Base-by-base conservation (phyloP, 352 stramenopile species). In the Pseudoperonospora humuli region DNA sequence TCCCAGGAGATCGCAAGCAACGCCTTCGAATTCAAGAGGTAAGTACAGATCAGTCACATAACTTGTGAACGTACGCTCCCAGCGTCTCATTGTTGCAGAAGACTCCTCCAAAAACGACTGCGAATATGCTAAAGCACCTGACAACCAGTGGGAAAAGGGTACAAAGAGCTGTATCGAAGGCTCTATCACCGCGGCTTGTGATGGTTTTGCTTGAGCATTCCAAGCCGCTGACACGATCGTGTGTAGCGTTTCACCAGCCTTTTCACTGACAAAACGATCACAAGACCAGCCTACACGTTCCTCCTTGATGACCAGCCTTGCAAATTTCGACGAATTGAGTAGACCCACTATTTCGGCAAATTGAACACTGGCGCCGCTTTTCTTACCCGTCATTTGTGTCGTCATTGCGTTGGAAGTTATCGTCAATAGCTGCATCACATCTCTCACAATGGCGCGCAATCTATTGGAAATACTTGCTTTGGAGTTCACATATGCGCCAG, bases 21-120 rank as follows among this genome's bases (percentile, higher is more conserved):
- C 45, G 21, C 39, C 46, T 29, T 66, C 26, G 34, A 84, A 89
- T 45, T 89, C 47, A 4, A 86, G 19, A 1, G 52, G 65, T n/a
- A 89, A 47, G 27, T 86, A 89, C 42, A 86, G 14, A 27, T 68
- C 54, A 0, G 59, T 65, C 31, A 73, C 41, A 23, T 74, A 70
- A 33, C 64, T 54, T 0, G 34, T 54, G 26, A 79, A 79, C 5
- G 50, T 54, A 28, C 57, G 57, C 32, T 82, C 70, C 70, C 70
- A 82, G 19, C 39, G 36, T 28, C 55, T 46, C 32, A 60, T 60
- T 2, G 36, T 45, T 23, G 40, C 19, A 26, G 45, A 53, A 3
- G 45, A 38, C 7, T 63, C 39, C 31, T 65, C 54, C 25, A 62
- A 38, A 43, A 57, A 61, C 6, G 64, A 64, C 52, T 71, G 57